Conservation (phyloP, 352 stramenopile genomes). For the Albugo candida region DNA sequence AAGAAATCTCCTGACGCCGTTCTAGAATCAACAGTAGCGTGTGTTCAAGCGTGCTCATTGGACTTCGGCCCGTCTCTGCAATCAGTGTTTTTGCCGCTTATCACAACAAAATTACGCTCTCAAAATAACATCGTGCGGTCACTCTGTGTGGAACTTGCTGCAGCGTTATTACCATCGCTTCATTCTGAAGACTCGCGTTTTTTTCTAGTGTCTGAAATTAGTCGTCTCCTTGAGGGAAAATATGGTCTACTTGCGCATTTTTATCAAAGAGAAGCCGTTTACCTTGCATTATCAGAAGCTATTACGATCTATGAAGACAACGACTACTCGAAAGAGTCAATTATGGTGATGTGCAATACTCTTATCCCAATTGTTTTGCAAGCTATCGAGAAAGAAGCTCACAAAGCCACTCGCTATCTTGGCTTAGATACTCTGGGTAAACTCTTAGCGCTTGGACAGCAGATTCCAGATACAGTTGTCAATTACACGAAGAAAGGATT, state of each 20-base stretch:
- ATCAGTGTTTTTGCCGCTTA: constrained; percentile 42
- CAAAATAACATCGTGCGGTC: constrained; percentile 62
- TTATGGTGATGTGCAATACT: constrained; percentile 21
- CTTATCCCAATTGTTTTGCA: constrained; percentile 41
- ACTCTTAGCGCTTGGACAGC: constrained; percentile 38
- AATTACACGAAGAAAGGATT: constrained; percentile 28
- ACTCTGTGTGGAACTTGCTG: constrained; percentile 25
- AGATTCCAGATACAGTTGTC: constrained; percentile 21
- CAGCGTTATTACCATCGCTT: constrained; percentile 18
- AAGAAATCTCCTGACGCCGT: constrained; percentile 68
- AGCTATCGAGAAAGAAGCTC: constrained; percentile 60
- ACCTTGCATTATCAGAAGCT: constrained; percentile 36
- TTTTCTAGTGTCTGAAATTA: constrained; percentile 30
- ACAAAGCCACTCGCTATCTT: constrained; percentile 59
- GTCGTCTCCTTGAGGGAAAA: constrained; percentile 51
- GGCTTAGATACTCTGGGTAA: constrained; percentile 52
- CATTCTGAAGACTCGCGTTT: neutral
- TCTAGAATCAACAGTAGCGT: constrained; percentile 29
- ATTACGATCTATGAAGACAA: constrained; percentile 13
- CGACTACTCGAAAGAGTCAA: constrained; percentile 12
- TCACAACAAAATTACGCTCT: constrained; percentile 55
- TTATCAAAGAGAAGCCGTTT: constrained; percentile 63
- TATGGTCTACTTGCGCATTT: constrained; percentile 76
- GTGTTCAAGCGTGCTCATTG: constrained; percentile 29
- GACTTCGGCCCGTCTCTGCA: constrained; percentile 43